Conservation (phyloP, 1,284 basidiomycete genomes). For the Neonothopanus nambi region DNA sequence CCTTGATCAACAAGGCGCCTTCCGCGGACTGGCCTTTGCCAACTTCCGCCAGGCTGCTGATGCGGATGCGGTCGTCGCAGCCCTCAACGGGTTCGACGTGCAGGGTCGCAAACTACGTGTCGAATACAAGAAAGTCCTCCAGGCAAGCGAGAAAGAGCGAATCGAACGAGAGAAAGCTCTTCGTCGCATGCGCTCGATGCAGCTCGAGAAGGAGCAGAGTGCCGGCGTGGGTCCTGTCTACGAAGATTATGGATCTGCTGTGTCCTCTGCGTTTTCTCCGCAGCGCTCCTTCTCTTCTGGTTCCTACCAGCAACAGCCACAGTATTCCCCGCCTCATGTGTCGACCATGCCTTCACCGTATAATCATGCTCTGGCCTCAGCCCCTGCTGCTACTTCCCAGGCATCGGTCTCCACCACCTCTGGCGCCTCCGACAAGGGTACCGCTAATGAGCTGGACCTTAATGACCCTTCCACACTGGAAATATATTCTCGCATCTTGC, state of each 20-base stretch:
- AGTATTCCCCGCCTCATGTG: conserved; percentile 61
- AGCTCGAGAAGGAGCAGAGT: conserved; percentile 77
- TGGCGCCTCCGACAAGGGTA: conserved; percentile 61
- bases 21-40: conserved; percentile 97
- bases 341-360: conserved; percentile 65
- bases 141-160: conserved; percentile 98
- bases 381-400: conserved; percentile 40
- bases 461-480: conserved; percentile 96
- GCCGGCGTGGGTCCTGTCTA: conserved; percentile 47
- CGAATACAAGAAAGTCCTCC: conserved; percentile 99
- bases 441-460: conserved; percentile 81
- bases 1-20: conserved; percentile 91
- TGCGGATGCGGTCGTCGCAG: conserved; percentile 94
- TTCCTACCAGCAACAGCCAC: conserved; percentile 55
- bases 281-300: conserved; percentile 69
- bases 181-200: conserved; percentile 96
- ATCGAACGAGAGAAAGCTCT: conserved; percentile 99
- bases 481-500: conserved; percentile 94
- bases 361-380: conserved; percentile 47
- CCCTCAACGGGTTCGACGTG: conserved; percentile 93
- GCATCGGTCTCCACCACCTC: conserved; percentile 49
- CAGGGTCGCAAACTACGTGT: conserved; percentile 98
- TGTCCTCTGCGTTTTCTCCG: conserved; percentile 51
- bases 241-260: conserved; percentile 68
- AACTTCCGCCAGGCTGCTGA: conserved; percentile 93